These are phyloP conservation scores for Curvularia sp. DNA, from an alignment of 2,329 filamentous ascomycete genomes.

Conservation along the genomic window DNA sequence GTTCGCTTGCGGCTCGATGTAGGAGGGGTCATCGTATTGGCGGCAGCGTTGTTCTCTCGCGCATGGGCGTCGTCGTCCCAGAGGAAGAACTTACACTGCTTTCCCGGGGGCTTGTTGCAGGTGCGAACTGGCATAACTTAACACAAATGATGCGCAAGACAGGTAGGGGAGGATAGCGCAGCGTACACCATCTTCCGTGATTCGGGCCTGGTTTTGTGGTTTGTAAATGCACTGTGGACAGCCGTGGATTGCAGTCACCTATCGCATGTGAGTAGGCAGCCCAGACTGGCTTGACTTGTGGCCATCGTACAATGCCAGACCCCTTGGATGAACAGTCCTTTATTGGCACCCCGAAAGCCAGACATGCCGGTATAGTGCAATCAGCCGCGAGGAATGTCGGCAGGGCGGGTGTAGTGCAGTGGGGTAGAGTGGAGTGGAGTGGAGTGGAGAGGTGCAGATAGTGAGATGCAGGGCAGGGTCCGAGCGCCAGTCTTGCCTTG, in stretches of 20 bases:
- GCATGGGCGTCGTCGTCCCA: constrained; percentile 63
- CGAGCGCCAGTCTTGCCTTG: constrained; percentile 1
- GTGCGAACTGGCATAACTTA: neutral
- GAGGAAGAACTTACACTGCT: constrained; percentile 65
- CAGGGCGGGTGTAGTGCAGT: neutral
- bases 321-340: constrained; percentile 35
- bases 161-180: neutral
- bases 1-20: constrained; percentile 41
- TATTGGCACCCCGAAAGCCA: constrained; percentile 16
- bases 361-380: constrained; percentile 26
- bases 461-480: constrained; percentile 4
- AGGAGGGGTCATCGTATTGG: constrained; percentile 16
- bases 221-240: constrained; percentile 63
- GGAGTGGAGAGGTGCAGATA: neutral
- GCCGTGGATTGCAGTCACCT: constrained; percentile 64
- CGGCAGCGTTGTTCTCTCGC: constrained; percentile 57
- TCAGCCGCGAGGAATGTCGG: neutral
- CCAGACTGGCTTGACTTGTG: neutral
- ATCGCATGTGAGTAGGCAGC: constrained; percentile 19
- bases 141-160: neutral
- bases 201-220: constrained; percentile 65
- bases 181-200: constrained; percentile 60
- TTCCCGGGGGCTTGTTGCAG: constrained; percentile 32
- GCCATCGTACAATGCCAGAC: constrained; percentile 37
- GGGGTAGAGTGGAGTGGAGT: neutral